A percentile compares a stretch with the other conserved stretches of the same genome.
Conservation (phyloP, 1,139 yeast genomes). For the Taphrina communis region DNA sequence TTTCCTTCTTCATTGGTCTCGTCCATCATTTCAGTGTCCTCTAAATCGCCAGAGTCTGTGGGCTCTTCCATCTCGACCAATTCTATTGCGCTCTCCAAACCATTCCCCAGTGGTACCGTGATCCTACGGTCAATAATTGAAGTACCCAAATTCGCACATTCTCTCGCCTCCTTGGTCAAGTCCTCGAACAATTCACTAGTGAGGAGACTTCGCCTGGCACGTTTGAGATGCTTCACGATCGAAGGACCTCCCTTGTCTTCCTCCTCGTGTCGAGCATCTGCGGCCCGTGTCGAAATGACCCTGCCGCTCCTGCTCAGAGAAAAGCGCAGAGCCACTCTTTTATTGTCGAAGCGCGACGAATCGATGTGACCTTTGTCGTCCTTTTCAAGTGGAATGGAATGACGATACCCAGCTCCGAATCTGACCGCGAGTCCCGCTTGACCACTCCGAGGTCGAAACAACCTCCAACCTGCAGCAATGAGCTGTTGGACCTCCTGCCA, state of each 20-base stretch:
- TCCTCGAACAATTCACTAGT: neutral
- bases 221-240: neutral
- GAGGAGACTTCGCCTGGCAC: slow-evolving; percentile 1
- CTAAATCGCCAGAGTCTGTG: neutral
- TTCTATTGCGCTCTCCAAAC: slow-evolving; percentile 6
- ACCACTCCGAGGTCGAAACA: slow-evolving; percentile 16
- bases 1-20: neutral
- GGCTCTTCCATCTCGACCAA: neutral
- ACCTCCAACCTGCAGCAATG: slow-evolving; percentile 15
- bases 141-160: slow-evolving; percentile 12
- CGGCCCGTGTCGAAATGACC: neutral
- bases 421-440: slow-evolving; percentile 17
- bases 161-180: slow-evolving; percentile 17
- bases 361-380: slow-evolving; percentile 26
- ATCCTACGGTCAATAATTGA: slow-evolving; percentile 1
- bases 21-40: slow-evolving; percentile 8
- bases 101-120: slow-evolving; percentile 9
- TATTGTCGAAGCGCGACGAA: slow-evolving; percentile 15
- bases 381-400: slow-evolving; percentile 10
- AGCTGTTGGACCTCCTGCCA: slow-evolving; percentile 23
- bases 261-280: slow-evolving; percentile 4
- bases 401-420: slow-evolving; percentile 24
- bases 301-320: slow-evolving; percentile 2
- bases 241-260: slow-evolving; percentile 5
- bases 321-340: neutral